Evolutionary conservation across 331 rosid genomes (phyloP), one percentile per base, ranked within the genome.

Genomic region (Prunus yedoensis): DNA sequence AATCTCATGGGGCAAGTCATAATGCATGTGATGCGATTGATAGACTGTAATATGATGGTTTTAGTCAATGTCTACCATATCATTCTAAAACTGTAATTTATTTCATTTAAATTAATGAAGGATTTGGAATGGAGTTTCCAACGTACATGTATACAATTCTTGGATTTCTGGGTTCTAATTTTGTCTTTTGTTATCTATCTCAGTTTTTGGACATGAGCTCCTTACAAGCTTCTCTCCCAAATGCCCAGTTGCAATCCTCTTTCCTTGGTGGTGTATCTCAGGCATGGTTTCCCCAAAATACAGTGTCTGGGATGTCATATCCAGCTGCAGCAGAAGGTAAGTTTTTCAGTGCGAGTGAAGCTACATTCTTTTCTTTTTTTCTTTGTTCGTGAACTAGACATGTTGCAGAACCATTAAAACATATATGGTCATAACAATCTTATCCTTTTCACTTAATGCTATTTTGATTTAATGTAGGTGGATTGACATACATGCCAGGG

Each of bases 401-500:
- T 50, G 60, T 51, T 78, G 65, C 50, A 7, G 51, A 41, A 57
- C 66, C 64, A 32, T 12, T 20, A 47, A 13, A 74, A 32, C 38
- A 51, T 45, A 5, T 21, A 20, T 30, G 32, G 30, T 5, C 23
- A 30, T 47, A 23, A 14, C 17, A 4, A 43, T 47, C 43, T n/a
- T 35, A 15, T n/a, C 38, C 4, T 65, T 43, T 64, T 52, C 23
- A 13, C 30, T 71, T 18, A 5, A 8, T 53, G 71, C 43, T 4
- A 8, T 74, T 65, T 28, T 64, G 60, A 51, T 75, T 58, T 67
- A 68, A 52, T 85, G 71, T 74, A 93, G 98, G 94, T 51, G 93
- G 92, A 54, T 79, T 91, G 69, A 79, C 92, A 7, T 87, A 86
- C 75, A 82, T 87, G 88, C 79, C 96, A 23, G 88, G 83, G 20